Evolutionary conservation across 306 rosid species (phyloP).

Genomic region (Rubus parviflorus): DNA sequence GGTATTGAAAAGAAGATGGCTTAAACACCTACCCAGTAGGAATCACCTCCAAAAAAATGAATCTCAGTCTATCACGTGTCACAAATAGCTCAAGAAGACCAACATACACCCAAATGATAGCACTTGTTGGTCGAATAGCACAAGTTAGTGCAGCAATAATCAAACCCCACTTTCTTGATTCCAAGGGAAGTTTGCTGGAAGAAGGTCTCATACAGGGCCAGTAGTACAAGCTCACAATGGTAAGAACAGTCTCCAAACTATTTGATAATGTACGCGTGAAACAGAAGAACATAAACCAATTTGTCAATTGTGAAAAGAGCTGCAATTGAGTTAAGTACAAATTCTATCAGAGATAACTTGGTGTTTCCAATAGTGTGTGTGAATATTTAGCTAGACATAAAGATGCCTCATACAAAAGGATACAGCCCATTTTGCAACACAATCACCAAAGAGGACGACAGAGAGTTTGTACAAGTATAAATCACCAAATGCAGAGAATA

Average conservation of each 20-base stretch:
- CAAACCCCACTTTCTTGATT: constrained; percentile 80
- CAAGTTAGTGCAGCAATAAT: constrained; percentile 73
- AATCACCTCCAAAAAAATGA: constrained; percentile 71
- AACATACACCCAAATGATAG: constrained; percentile 77
- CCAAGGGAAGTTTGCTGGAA: constrained; percentile 29
- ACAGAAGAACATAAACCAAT: constrained; percentile 90
- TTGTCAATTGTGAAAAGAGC: constrained; percentile 81
- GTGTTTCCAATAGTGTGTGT: constrained; percentile 16
- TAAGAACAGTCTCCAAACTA: constrained; percentile 85
- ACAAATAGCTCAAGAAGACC: constrained; percentile 66
- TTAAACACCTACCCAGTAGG: constrained; percentile 75
- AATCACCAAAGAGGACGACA: constrained; percentile 50
- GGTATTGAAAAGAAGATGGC: constrained; percentile 11
- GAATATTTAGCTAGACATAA: not conserved
- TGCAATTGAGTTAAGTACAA: constrained; percentile 56
- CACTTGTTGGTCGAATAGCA: constrained; percentile 88
- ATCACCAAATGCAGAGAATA: constrained; percentile 79
- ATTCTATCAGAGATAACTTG: not conserved
- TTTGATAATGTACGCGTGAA: constrained; percentile 80
- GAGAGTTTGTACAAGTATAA: constrained; percentile 76
- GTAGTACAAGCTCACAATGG: constrained; percentile 70
- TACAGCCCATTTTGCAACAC: constrained; percentile 85
- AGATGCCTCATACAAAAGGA: constrained; percentile 42
- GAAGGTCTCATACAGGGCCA: constrained; percentile 86
- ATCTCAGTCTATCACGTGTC: constrained; percentile 47